These are phyloP conservation scores for Wakefieldia striispora DNA, from an alignment of 768 basidiomycete species.

Conservation along the genomic window DNA sequence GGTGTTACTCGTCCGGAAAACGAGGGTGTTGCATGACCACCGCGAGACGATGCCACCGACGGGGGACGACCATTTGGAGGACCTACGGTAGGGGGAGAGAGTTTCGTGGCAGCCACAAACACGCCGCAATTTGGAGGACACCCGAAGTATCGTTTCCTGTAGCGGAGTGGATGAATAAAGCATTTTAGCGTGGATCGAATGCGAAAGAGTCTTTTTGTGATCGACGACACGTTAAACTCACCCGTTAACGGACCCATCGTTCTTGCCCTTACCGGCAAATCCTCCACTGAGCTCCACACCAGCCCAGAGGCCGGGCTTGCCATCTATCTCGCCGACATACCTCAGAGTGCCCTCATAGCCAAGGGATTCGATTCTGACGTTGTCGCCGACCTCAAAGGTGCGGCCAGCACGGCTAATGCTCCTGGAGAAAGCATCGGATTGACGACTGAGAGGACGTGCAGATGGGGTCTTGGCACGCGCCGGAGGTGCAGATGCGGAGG, in stretches of 20 bases:
- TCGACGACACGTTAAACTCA: slow-evolving; percentile 41
- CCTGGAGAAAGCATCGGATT: slow-evolving; percentile 56
- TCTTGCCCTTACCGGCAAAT: slow-evolving; percentile 91
- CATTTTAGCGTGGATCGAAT: not conserved
- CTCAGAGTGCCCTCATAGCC: slow-evolving; percentile 83
- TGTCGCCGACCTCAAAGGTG: slow-evolving; percentile 70
- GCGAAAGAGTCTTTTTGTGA: not conserved
- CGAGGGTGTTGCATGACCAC: slow-evolving; percentile 44
- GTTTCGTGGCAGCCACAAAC: slow-evolving; percentile 80
- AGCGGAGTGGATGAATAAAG: slow-evolving; percentile 7
- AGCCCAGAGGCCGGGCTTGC: slow-evolving; percentile 89
- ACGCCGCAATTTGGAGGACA: slow-evolving; percentile 89
- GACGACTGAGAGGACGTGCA: slow-evolving; percentile 62
- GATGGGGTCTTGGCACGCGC: slow-evolving; percentile 53
- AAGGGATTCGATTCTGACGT: slow-evolving; percentile 81
- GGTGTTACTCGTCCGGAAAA: slow-evolving; percentile 47
- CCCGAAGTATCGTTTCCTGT: slow-evolving; percentile 77
- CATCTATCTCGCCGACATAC: slow-evolving; percentile 83
- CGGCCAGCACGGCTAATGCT: slow-evolving; percentile 44
- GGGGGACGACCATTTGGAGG: slow-evolving; percentile 57
- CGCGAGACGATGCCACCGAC: slow-evolving; percentile 75
- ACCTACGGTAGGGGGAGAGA: slow-evolving; percentile 74
- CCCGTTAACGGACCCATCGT: slow-evolving; percentile 88
- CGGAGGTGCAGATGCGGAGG: slow-evolving; percentile 52
- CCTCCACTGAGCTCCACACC: slow-evolving; percentile 88